Conservation (phyloP, 1,284 basidiomycete species). For the Cutaneotrichosporon dermatis region DNA sequence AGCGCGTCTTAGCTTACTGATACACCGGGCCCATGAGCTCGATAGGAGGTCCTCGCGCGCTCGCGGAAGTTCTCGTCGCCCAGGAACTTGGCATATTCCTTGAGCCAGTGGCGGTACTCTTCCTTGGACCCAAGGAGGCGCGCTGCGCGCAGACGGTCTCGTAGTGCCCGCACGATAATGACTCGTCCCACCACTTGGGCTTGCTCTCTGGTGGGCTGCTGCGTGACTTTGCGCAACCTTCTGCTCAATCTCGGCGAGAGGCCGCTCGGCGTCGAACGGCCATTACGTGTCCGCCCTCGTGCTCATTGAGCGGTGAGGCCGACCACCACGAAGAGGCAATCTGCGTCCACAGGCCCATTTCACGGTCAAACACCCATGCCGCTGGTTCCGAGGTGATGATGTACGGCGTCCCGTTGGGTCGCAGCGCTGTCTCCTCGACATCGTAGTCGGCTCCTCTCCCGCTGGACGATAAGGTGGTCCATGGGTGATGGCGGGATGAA, state of each 20-base stretch:
- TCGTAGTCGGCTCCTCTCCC: background rate
- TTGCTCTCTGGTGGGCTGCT: background rate
- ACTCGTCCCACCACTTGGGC: constrained; percentile 70
- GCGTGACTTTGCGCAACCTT: constrained; percentile 21
- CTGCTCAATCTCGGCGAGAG: constrained; percentile 29
- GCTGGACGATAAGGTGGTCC: background rate
- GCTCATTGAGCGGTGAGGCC: constrained; percentile 12
- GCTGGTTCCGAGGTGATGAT: constrained; percentile 68
- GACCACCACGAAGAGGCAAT: constrained; percentile 75
- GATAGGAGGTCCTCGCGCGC: constrained; percentile 83
- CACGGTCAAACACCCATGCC: constrained; percentile 69
- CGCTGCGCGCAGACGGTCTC: constrained; percentile 73
- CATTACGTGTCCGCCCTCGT: constrained; percentile 9
- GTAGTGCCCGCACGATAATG: constrained; percentile 74
- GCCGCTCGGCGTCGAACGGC: constrained; percentile 1
- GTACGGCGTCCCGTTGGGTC: constrained; percentile 71
- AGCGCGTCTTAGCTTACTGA: constrained; percentile 55
- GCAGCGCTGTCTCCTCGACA: constrained; percentile 46
- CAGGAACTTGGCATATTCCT: constrained; percentile 72
- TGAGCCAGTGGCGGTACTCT: constrained; percentile 72
- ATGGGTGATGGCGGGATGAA: background rate
- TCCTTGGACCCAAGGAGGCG: constrained; percentile 67
- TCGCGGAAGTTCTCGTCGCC: constrained; percentile 77
- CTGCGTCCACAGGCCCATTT: constrained; percentile 64
- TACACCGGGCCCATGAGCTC: constrained; percentile 83